Evolutionary conservation across 2,329 filamentous ascomycete genomes (phyloP).

Genomic region (Fusarium sp.): DNA sequence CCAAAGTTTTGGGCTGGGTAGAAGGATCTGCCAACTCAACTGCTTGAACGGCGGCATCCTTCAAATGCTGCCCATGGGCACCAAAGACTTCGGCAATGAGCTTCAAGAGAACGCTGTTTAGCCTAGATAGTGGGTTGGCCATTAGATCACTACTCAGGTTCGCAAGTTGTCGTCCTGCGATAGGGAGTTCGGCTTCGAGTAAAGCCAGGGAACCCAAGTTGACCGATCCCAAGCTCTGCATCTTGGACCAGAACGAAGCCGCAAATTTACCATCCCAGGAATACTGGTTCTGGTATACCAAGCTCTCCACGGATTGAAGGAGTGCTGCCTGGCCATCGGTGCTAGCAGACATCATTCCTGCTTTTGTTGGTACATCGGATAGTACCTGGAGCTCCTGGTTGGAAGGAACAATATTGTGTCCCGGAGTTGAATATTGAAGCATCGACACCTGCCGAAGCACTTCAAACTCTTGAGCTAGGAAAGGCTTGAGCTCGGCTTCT

Average conservation of each 20-base stretch:
- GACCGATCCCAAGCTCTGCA: constrained; percentile 67
- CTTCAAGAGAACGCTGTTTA: constrained; percentile 65
- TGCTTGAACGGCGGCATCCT: constrained; percentile 47
- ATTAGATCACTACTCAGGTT: constrained; percentile 65
- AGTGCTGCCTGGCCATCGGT: constrained; percentile 56
- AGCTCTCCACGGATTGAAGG: constrained; percentile 65
- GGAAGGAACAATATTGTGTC: background rate
- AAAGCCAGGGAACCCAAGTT: constrained; percentile 73
- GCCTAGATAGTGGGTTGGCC: constrained; percentile 64
- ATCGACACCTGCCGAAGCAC: constrained; percentile 67
- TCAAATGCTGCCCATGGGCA: constrained; percentile 56
- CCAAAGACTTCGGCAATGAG: constrained; percentile 61
- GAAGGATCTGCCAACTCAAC: constrained; percentile 39
- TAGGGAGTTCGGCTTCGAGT: constrained; percentile 76
- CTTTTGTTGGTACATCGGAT: constrained; percentile 59
- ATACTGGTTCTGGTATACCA: constrained; percentile 59
- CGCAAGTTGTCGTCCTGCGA: constrained; percentile 70
- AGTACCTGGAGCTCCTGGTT: constrained; percentile 64
- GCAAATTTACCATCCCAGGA: constrained; percentile 60
- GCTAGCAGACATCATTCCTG: constrained; percentile 53
- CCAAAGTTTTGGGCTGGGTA: constrained; percentile 32
- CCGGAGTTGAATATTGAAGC: constrained; percentile 52
- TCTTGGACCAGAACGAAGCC: constrained; percentile 68
- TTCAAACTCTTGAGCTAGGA: constrained; percentile 71
- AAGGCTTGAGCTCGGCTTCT: constrained; percentile 61